Conservation (phyloP, 1,139 yeast genomes). For the Candida tropicalis region DNA sequence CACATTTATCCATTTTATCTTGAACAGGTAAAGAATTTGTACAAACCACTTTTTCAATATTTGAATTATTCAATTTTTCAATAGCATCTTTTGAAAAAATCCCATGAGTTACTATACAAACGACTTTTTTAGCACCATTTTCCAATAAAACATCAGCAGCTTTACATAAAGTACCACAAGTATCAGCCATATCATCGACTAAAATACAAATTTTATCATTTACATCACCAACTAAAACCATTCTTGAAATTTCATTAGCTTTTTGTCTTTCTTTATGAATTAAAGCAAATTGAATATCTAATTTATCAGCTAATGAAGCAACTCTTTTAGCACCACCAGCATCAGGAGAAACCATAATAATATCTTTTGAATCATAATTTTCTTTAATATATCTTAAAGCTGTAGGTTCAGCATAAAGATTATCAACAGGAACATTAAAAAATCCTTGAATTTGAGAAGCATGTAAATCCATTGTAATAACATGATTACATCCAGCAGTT, state of each 20-base stretch:
- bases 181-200: slow-evolving; percentile 98
- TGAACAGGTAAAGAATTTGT: slow-evolving; percentile 94
- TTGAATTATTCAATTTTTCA: slow-evolving; percentile 76
- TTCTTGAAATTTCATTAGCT: slow-evolving; percentile 90
- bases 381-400: slow-evolving; percentile 87
- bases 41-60: slow-evolving; percentile 79
- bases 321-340: slow-evolving; percentile 99
- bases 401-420: slow-evolving; percentile 93
- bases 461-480: slow-evolving; percentile 95
- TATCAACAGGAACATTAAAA: slow-evolving; percentile 94
- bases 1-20: slow-evolving; percentile 69
- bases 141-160: slow-evolving; percentile 89
- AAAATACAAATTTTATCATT: slow-evolving; percentile 82
- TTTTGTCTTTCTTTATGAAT: slow-evolving; percentile 96
- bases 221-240: slow-evolving; percentile 98
- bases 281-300: slow-evolving; percentile 91
- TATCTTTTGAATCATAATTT: slow-evolving; percentile 61
- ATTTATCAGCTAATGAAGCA: slow-evolving; percentile 89
- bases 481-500: slow-evolving; percentile 96
- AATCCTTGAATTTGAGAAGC: slow-evolving; percentile 98
- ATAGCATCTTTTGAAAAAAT: slow-evolving; percentile 88
- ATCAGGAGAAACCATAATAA: slow-evolving; percentile 93
- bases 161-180: slow-evolving; percentile 95
- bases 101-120: slow-evolving; percentile 97
- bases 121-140: slow-evolving; percentile 80